These are phyloP conservation scores for Russula abietina DNA, from an alignment of 768 basidiomycete genomes.

Conservation along the genomic window DNA sequence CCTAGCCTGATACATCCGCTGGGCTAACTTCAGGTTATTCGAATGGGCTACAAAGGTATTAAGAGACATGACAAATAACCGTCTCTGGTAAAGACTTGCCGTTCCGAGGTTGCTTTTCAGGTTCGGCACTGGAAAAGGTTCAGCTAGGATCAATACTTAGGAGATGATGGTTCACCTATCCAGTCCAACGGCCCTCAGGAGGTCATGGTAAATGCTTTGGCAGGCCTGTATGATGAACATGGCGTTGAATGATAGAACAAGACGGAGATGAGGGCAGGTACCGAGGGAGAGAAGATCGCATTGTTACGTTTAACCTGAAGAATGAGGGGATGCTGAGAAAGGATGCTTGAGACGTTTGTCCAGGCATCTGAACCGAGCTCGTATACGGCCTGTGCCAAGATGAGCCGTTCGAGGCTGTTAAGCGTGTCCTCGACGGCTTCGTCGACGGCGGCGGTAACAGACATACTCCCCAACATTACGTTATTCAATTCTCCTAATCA, in stretches of 20 bases:
- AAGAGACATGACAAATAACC: conserved; percentile 1
- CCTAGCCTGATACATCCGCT: conserved; percentile 67
- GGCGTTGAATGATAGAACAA: not conserved
- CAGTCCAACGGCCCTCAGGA: conserved; percentile 4
- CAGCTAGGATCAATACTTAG: not conserved
- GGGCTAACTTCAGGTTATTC: conserved; percentile 61
- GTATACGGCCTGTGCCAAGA: conserved; percentile 83
- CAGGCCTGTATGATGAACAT: conserved; percentile 1
- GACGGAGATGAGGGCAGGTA: conserved; percentile 40
- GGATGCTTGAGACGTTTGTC: conserved; percentile 56
- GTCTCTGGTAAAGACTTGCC: conserved; percentile 23
- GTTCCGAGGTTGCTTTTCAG: conserved; percentile 50
- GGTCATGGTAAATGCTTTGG: conserved; percentile 4
- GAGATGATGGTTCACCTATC: conserved; percentile 1
- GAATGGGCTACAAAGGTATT: conserved; percentile 43
- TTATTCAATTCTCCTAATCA: not conserved
- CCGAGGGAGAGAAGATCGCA: conserved; percentile 52
- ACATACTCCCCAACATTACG: conserved; percentile 4
- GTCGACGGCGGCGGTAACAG: not conserved
- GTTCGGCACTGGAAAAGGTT: conserved; percentile 16
- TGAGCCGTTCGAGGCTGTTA: conserved; percentile 58
- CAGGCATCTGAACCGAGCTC: conserved; percentile 70
- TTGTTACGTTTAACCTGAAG: conserved; percentile 42
- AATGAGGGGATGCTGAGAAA: conserved; percentile 67
- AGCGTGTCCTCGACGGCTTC: conserved; percentile 9